Conservation (phyloP, 495 filamentous ascomycete species). For the Talaromyces wortmannii region DNA sequence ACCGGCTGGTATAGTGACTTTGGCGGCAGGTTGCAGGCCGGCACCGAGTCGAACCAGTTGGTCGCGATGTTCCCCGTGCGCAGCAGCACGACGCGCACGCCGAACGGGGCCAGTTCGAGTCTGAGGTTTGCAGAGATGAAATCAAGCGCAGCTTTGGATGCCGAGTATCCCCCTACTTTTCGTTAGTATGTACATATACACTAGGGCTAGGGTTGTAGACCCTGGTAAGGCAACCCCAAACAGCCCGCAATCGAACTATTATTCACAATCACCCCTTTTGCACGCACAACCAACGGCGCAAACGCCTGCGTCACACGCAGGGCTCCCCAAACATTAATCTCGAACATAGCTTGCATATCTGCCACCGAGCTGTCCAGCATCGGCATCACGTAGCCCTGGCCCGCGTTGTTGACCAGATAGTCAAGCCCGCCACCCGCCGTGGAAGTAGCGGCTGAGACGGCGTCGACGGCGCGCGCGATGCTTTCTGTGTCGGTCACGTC, state of each 20-base stretch:
- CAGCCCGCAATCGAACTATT: constrained; percentile 41
- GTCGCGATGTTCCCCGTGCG: constrained; percentile 9
- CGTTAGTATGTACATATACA: neutral
- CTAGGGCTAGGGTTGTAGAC: constrained; percentile 8
- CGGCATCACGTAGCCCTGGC: constrained; percentile 43
- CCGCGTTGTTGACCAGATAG: constrained; percentile 63
- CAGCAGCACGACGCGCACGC: constrained; percentile 46
- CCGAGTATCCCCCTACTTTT: constrained; percentile 32
- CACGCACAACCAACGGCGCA: constrained; percentile 39
- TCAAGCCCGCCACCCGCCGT: constrained; percentile 50
- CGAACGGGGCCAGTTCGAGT: constrained; percentile 47
- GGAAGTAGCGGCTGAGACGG: constrained; percentile 32
- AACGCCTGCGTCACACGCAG: constrained; percentile 51
- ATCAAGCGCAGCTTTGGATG: constrained; percentile 44
- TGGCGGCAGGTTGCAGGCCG: neutral
- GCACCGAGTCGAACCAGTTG: constrained; percentile 2
- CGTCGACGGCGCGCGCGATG: constrained; percentile 21
- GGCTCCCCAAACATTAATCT: constrained; percentile 56
- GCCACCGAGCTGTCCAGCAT: constrained; percentile 44
- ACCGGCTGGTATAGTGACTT: neutral
- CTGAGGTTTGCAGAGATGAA: constrained; percentile 44
- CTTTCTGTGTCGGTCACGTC: constrained; percentile 9
- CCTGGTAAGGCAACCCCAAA: constrained; percentile 38
- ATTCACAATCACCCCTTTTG: constrained; percentile 50
- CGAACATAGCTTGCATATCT: constrained; percentile 47